Evolutionary conservation across 352 stramenopile species (phyloP).

Genomic region (Phytopythium mirpurense): DNA sequence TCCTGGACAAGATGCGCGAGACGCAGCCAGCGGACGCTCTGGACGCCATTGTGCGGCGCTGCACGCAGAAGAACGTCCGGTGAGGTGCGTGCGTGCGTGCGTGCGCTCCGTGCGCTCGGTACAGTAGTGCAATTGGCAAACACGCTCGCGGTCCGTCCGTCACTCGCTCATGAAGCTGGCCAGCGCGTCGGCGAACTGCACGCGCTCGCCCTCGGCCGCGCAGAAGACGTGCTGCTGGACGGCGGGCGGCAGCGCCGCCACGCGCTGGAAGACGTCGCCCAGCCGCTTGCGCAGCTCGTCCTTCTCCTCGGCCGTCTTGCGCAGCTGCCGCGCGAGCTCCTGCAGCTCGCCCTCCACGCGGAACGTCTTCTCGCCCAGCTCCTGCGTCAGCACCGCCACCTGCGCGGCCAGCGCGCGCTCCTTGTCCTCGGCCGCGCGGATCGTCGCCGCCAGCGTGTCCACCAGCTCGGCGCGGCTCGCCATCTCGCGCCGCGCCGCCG

Average conservation of each 20-base stretch:
- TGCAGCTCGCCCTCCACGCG: constrained; percentile 54
- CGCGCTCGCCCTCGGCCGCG: constrained; percentile 18
- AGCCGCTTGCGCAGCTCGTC: constrained; percentile 77
- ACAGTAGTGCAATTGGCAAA: no score
- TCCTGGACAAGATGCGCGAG: constrained; percentile 53
- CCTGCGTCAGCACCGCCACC: constrained; percentile 38
- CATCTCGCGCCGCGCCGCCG: constrained; percentile 50
- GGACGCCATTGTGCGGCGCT: constrained; percentile 20
- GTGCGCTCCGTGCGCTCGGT: no score
- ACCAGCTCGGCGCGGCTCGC: constrained; percentile 64
- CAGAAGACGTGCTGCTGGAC: constrained; percentile 78
- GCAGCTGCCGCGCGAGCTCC: constrained; percentile 42
- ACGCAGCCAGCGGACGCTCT: constrained; percentile 23
- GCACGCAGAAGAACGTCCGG: constrained; percentile 35
- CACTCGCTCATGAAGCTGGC: constrained; percentile 62
- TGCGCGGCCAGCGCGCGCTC: constrained; percentile 38
- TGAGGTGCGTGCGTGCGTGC: no score
- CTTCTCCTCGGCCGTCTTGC: constrained; percentile 76
- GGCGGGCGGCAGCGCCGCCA: constrained; percentile 54
- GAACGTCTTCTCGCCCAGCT: constrained; percentile 63
- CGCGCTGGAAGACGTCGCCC: constrained; percentile 71
- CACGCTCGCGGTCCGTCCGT: not conserved
- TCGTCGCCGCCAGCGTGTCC: constrained; percentile 60
- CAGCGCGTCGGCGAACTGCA: constrained; percentile 71
- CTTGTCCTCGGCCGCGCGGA: constrained; percentile 47